phyloP scores from a whole-genome alignment of 805 yeast species.

The Candida nanaspora region DNA sequence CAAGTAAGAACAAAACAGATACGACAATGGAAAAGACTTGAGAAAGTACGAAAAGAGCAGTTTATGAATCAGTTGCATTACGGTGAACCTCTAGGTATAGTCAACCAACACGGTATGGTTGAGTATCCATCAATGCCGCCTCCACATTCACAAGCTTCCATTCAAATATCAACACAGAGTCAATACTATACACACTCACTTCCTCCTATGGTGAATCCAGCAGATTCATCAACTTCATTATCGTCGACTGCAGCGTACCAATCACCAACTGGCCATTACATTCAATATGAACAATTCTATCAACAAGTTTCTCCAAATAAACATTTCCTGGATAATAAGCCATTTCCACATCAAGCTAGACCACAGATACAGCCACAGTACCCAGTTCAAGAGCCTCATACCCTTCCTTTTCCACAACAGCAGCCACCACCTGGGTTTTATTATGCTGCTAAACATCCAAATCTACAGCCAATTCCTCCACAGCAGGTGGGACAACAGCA shows the following conservation, averaged over 20 bases:
- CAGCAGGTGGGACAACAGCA: no score
- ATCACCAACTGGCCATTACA: no score
- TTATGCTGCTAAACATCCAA: no score
- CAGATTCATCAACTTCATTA: neutral
- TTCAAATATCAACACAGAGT: neutral
- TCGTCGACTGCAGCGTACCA: neutral
- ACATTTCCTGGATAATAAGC: no score
- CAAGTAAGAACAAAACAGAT: conserved; percentile 4
- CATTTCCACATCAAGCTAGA: neutral
- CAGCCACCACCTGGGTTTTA: no score
- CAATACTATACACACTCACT: neutral
- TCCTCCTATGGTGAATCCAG: neutral
- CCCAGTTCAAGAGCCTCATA: neutral
- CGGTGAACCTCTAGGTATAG: neutral
- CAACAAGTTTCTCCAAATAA: no score
- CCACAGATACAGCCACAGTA: neutral
- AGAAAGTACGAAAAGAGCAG: neutral
- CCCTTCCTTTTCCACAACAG: no score
- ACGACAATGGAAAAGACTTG: neutral
- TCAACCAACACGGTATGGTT: neutral
- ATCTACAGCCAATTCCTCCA: no score
- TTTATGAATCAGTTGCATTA: neutral
- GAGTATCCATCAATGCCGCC: no score
- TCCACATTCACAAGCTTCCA: neutral
- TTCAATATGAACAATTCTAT: neutral